Evolutionary conservation across 768 basidiomycete genomes (phyloP), one percentile per base, ranked within the genome.

Genomic region (Lyophyllum decastes): DNA sequence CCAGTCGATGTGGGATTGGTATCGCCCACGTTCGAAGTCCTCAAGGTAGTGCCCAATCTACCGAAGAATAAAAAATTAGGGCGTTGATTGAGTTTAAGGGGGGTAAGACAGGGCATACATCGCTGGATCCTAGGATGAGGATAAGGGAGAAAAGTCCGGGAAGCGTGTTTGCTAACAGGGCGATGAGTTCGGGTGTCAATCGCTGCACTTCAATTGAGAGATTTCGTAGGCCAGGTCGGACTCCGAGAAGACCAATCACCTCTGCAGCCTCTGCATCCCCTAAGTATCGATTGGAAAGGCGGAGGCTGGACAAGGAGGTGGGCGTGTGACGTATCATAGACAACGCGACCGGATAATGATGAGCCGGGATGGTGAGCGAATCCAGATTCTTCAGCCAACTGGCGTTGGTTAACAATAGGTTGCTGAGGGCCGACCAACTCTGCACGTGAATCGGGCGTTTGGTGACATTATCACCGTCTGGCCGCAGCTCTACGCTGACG

Each of bases 251-350:
- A 2, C 58, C 44, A 4, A 70, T n/a, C 0, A 75, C 53, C 2
- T 65, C 65, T 3, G 19, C 35, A 4, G 73, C 57, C 16, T 75
- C 72, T 9, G 52, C 38, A 17, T 40, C 51, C 2, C 50, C 41
- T 1, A 73, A 62, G 30, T 64, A 70, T 26, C 64, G 61, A 19
- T 68, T 66, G 0, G 61, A 61, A 2, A 74, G 56, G 27, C 52
- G 49, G 10, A 76, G 67, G 10, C 59, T 54, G 5, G 58, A 67
- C 34, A 75, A 55, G 8, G 70, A 71, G 34, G 65, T 58, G 2
- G 68, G 51, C 12, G 69, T 67, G 14, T 66, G 64, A 14, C 57
- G 60, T 41, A 76, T 33, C 6, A 72, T 40, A 6, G 58, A 59
- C 6, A 69, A 21, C 17, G 66, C 70, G 21, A 56, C 55, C 14